phyloP scores from a whole-genome alignment of 2,329 filamentous ascomycete species.

The Acrodontium crateriforme region DNA sequence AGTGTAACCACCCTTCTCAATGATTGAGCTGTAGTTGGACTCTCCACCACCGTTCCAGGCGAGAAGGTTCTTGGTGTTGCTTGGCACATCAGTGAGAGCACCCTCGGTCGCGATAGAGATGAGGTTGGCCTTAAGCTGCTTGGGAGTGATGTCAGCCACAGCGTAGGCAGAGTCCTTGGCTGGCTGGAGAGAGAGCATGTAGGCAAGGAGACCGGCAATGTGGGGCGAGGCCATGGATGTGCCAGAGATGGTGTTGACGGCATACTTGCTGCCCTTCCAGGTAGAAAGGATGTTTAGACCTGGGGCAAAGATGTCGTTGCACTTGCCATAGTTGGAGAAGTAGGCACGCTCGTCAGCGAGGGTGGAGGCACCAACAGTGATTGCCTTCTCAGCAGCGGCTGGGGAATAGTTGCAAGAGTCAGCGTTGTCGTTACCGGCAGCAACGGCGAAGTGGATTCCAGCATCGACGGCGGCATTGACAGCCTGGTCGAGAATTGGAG shows the following conservation, averaged over 20 bases:
- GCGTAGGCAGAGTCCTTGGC: slow-evolving; percentile 80
- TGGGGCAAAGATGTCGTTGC: slow-evolving; percentile 97
- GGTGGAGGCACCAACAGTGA: slow-evolving; percentile 92
- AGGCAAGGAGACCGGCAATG: slow-evolving; percentile 89
- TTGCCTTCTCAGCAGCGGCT: slow-evolving; percentile 76
- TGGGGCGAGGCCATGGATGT: slow-evolving; percentile 99
- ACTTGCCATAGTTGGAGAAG: slow-evolving; percentile 99
- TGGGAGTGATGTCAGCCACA: slow-evolving; percentile 76
- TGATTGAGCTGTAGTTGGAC: slow-evolving; percentile 58
- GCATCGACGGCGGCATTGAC: slow-evolving; percentile 87
- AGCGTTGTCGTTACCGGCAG: slow-evolving; percentile 96
- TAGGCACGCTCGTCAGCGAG: slow-evolving; percentile 92
- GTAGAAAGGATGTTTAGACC: slow-evolving; percentile 84
- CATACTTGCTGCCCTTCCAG: slow-evolving; percentile 94
- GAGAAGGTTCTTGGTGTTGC: slow-evolving; percentile 81
- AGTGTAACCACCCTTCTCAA: slow-evolving; percentile 25
- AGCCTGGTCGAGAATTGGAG: slow-evolving; percentile 73
- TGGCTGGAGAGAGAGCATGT: slow-evolving; percentile 94
- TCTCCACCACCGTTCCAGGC: slow-evolving; percentile 98
- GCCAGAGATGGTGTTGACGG: slow-evolving; percentile 97
- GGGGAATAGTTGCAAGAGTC: slow-evolving; percentile 99
- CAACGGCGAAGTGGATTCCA: slow-evolving; percentile 94
- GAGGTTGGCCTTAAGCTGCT: slow-evolving; percentile 83
- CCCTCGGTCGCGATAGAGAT: slow-evolving; percentile 69
- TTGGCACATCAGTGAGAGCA: slow-evolving; percentile 68